Base-by-base conservation (phyloP, 1,284 basidiomycete genomes). In the Bjerkandera adusta region DNA sequence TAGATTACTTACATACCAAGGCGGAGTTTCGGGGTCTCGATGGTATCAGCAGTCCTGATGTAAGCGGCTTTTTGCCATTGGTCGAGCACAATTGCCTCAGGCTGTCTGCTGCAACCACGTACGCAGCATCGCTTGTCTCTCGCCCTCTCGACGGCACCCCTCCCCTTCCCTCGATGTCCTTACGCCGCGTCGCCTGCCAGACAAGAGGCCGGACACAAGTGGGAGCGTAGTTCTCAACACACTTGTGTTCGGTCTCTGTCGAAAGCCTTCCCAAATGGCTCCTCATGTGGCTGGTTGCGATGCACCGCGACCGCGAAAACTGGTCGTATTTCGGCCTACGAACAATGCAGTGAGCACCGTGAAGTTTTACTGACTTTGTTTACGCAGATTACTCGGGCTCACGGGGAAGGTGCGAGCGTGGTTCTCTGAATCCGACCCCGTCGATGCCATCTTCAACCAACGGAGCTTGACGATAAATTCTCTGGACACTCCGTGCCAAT, bases 181-280 rank as follows among this genome's bases (percentile, higher is more conserved):
- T 38, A 5, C 22, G 38, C 21, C 36, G n/a, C 43, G 44, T 36
- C 44, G 26, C 36, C 38, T 38, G 13, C 32, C 20, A 22, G 39
- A 21, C 18, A n/a, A 25, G 16, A n/a, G 11, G 18, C 39, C 32
- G 21, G 29, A 27, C 20, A 61, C 66, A 64, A 67, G 68, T 62
- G 69, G 67, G 73, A 76, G 73, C 70, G 72, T 59, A 65, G 71
- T 74, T 56, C 75, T 76, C 70, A 64, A 52, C 66, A 73, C 69
- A 63, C 70, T 67, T 65, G 68, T 66, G 27, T 29, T 39, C 32
- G 30, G 47, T 47, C 34, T 26, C 35, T 38, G 38, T 47, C 35
- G 45, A 5, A 18, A 25, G 34, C 8, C 33, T 18, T 39, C 20
- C 8, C 18, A 21, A 27, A 36, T 16, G 29, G 16, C 27, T 33